Percentiles rank a stretch among this genome's conserved stretches.
phyloP scores from a whole-genome alignment of 768 basidiomycete genomes.

The Pilatotrama ljubarskyi region DNA sequence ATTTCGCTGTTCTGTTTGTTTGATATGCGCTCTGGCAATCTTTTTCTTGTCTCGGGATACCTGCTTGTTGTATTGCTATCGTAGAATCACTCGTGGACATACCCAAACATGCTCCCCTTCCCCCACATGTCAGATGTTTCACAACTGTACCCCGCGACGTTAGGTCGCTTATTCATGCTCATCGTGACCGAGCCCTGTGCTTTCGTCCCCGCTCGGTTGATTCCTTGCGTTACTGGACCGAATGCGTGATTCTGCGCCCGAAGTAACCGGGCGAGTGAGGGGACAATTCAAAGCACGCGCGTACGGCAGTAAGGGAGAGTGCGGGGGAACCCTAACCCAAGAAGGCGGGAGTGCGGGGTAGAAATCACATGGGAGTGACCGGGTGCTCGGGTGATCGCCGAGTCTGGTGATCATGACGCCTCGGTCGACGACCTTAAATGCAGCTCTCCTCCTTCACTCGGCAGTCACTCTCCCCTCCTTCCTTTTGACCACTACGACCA shows the following conservation, averaged over 20 bases:
- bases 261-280: not conserved
- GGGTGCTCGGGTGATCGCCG: slow-evolving; percentile 5
- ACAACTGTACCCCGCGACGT: too few species aligned
- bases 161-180: too few species aligned
- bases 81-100: too few species aligned
- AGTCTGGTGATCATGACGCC: slow-evolving; percentile 11
- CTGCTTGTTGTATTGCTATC: too few species aligned
- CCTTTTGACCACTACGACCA: not conserved
- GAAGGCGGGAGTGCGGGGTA: slow-evolving; percentile 7
- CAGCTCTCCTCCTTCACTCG: not conserved
- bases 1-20: not conserved
- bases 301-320: too few species aligned
- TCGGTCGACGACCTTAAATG: slow-evolving; percentile 5
- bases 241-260: not conserved
- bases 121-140: too few species aligned
- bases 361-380: slow-evolving; percentile 13
- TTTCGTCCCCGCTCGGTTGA: not conserved
- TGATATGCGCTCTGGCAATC: not conserved
- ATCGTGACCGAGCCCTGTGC: too few species aligned
- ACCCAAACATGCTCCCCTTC: too few species aligned
- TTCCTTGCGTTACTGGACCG: not conserved
- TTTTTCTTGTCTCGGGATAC: not conserved
- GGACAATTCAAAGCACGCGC: too few species aligned
- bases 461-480: not conserved
- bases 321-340: slow-evolving; percentile 1